Percentiles rank a stretch among this genome's conserved stretches.
phyloP scores from a whole-genome alignment of 1,284 basidiomycete species.

The Sanghuangporus sanghuang region DNA sequence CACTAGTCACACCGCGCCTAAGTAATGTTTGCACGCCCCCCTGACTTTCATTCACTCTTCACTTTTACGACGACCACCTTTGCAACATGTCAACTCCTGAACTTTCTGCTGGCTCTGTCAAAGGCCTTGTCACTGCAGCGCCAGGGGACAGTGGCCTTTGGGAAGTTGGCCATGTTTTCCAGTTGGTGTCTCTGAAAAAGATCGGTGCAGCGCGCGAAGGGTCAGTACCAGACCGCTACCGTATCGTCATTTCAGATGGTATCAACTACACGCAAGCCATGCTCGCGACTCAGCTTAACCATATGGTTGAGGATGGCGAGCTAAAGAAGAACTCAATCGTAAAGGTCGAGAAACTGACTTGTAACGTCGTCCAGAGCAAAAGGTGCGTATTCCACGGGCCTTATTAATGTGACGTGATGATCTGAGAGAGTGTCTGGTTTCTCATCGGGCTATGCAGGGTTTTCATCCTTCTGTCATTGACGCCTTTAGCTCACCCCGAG shows the following conservation, averaged over 20 bases:
- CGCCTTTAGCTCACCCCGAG: conserved; percentile 44
- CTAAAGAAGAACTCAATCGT: conserved; percentile 74
- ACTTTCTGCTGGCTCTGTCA: conserved; percentile 56
- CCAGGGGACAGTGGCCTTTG: conserved; percentile 48
- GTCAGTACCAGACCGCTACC: conserved; percentile 52
- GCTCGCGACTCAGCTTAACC: conserved; percentile 91
- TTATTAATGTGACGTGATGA: background rate
- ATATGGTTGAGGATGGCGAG: conserved; percentile 63
- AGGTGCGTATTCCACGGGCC: conserved; percentile 44
- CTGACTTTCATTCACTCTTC: too few species aligned
- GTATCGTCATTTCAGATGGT: conserved; percentile 80
- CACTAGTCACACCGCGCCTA: background rate
- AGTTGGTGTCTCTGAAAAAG: conserved; percentile 80
- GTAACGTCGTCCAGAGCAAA: conserved; percentile 82
- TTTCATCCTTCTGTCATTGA: conserved; percentile 79
- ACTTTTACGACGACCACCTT: background rate
- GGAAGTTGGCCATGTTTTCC: conserved; percentile 59
- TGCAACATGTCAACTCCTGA: conserved; percentile 27
- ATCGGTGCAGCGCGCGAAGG: conserved; percentile 43
- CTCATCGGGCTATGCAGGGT: conserved; percentile 46
- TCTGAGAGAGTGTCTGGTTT: background rate
- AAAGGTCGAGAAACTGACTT: conserved; percentile 73
- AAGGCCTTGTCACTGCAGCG: conserved; percentile 41
- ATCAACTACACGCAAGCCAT: conserved; percentile 84
- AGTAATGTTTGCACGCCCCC: background rate